Evolutionary conservation across 1,284 basidiomycete species (phyloP), one percentile per base, ranked within the genome.

Genomic region (Pascua sp.): DNA sequence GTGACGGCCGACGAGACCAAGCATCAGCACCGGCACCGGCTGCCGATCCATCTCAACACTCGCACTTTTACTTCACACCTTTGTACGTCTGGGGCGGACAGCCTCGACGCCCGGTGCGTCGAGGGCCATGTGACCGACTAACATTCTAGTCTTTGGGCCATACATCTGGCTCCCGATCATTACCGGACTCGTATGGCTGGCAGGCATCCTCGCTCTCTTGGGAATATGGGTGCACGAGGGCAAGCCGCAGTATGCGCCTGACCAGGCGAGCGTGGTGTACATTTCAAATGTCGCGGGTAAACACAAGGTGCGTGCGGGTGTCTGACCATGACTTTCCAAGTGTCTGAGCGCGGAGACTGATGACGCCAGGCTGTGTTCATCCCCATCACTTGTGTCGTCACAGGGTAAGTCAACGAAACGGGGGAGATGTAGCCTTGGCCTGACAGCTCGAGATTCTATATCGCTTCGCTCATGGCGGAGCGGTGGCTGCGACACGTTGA

Each of bases 401-500:
- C 64, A 11, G 68, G 46, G 55, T 69, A 42, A 62, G 66, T 68
- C 4, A 8, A 32, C 9, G 10, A 11, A 10, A 41, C 18, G 9
- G 13, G 8, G 42, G n/a, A 41, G 8, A 46, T 38, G 32, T 13
- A 1, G 17, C 16, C 11, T 24, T 2, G 1, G 4, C 1, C 46
- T 55, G 45, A 47, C 44, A 7, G 17, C 7, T 16, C 18, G 41
- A 64, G 65, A 2, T 70, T 73, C 41, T 75, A 79, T 72, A 71
- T 79, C 55, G 51, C 72, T 11, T 71, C 78, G 2, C 69, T 80
- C 5, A 63, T 81, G 16, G 66, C 76, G 8, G 80, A 81, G 61
- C 67, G 81, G 13, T 80, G 77, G 71, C 68, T 83, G 8, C 72
- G 81, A 11, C 78, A 80, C 59, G 50, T 73, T n/a, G 77, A 81